phyloP scores from a whole-genome alignment of 441 rosid species.

The Gossypium davidsonii region DNA sequence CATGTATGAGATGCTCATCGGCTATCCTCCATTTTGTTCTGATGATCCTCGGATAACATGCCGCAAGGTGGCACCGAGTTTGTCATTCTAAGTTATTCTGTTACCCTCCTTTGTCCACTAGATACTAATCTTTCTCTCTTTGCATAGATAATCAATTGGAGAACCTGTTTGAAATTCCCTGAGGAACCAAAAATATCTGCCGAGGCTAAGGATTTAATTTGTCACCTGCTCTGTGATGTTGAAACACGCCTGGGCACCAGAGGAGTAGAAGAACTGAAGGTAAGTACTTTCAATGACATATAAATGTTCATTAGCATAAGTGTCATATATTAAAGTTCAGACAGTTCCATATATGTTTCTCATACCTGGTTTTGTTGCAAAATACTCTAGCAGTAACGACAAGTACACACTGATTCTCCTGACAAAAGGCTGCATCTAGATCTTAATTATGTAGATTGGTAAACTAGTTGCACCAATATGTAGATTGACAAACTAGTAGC shows the following conservation, averaged over 20 bases:
- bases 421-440: background rate
- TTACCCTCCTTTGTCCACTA: conserved; percentile 15
- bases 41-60: conserved; percentile 89
- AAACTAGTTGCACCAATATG: background rate
- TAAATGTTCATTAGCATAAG: background rate
- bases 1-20: conserved; percentile 88
- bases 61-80: conserved; percentile 59
- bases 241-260: conserved; percentile 82
- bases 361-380: background rate
- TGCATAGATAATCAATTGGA: conserved; percentile 78
- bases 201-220: conserved; percentile 81
- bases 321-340: background rate
- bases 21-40: conserved; percentile 91
- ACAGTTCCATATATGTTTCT: background rate
- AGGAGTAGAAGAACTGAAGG: conserved; percentile 88
- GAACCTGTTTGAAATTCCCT: conserved; percentile 85
- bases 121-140: conserved; percentile 20
- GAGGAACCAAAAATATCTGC: conserved; percentile 80
- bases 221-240: conserved; percentile 85
- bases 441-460: conserved; percentile 3
- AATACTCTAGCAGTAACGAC: background rate
- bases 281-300: conserved; percentile 22
- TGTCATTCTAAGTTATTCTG: conserved; percentile 17
- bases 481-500: background rate
- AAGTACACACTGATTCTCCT: conserved; percentile 6